phyloP scores from a whole-genome alignment of 2,329 filamentous ascomycete genomes.

The Aspergillus costaricaensis region DNA sequence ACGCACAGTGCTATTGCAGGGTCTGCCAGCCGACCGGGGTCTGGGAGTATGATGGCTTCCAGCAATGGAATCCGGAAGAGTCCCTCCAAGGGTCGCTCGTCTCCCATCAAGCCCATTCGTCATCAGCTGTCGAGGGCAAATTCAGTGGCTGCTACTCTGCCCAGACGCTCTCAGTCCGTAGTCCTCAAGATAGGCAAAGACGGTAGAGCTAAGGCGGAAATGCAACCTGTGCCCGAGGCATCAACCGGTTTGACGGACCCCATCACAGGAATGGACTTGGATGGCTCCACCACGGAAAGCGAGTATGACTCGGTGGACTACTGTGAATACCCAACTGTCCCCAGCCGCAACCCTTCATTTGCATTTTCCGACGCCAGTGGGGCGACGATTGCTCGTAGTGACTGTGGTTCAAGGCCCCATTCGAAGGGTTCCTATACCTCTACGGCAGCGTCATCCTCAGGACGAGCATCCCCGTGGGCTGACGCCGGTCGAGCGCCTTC shows the following conservation, averaged over 20 bases:
- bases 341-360: constrained; percentile 44
- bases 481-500: constrained; percentile 33
- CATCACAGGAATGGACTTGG: constrained; percentile 42
- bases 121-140: constrained; percentile 35
- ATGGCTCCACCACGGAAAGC: constrained; percentile 47
- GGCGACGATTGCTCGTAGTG: constrained; percentile 34
- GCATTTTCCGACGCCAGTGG: constrained; percentile 38
- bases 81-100: constrained; percentile 46
- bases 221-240: constrained; percentile 38
- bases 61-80: constrained; percentile 43
- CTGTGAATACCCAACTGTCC: constrained; percentile 40
- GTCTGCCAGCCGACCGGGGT: constrained; percentile 31
- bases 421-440: constrained; percentile 50
- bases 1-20: constrained; percentile 42
- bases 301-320: constrained; percentile 45
- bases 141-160: constrained; percentile 33
- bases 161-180: constrained; percentile 44
- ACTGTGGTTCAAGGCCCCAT: constrained; percentile 41
- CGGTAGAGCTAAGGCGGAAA: constrained; percentile 51
- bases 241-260: constrained; percentile 39
- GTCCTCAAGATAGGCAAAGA: constrained; percentile 52
- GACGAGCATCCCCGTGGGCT: constrained; percentile 45
- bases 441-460: constrained; percentile 44
- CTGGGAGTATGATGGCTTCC: constrained; percentile 35
- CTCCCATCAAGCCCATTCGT: constrained; percentile 43